Evolutionary conservation across 2,329 filamentous ascomycete genomes (phyloP), one percentile per base, ranked within the genome.

Genomic region (Aspergillus pseudoglaucus): DNA sequence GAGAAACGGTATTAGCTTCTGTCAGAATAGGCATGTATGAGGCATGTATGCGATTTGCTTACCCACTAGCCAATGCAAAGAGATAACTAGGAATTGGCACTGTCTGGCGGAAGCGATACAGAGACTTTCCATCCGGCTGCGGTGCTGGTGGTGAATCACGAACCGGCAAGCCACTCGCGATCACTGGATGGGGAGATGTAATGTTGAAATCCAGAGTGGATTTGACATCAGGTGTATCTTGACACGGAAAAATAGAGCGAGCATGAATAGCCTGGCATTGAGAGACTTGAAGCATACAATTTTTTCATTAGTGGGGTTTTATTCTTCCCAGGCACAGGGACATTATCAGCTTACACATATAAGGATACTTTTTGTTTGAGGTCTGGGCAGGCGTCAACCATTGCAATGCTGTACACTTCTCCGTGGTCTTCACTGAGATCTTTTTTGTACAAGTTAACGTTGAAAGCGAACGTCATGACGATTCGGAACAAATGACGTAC

Each of bases 221-320:
- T 75, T 98, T 98, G 60, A 96, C 87, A 66, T 96, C 91, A 3
- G 93, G 93, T 1, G 93, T 97, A 65, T 98, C 93, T 73, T 97
- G 91, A 70, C 91, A 97, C 6, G 93, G 93, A 68, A 97, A 95
- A 52, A 97, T 81, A 42, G 90, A 95, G 51, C 93, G 84, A 39
- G 88, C 89, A 62, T 97, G 90, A 62, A 96, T 97, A 46, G 91
- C 90, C 75, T 98, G 91, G 68, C 90, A 95, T 74, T 97, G 93
- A 40, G 88, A 94, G 75, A 97, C 73, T 75, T 47, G 14, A 37
- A 15, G 17, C 14, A 38, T 38, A 45, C 18, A 45, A n/a, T n/a
- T 23, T 6, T 44, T 6, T 44, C 30, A 17, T 38, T 9, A 18
- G 10, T 20, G 17, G 37, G 37, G 15, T 39, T 20, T 12, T 22